phyloP scores from a whole-genome alignment of 192 early-diverging fungal genomes.

The Gryganskiella cystojenkinii region DNA sequence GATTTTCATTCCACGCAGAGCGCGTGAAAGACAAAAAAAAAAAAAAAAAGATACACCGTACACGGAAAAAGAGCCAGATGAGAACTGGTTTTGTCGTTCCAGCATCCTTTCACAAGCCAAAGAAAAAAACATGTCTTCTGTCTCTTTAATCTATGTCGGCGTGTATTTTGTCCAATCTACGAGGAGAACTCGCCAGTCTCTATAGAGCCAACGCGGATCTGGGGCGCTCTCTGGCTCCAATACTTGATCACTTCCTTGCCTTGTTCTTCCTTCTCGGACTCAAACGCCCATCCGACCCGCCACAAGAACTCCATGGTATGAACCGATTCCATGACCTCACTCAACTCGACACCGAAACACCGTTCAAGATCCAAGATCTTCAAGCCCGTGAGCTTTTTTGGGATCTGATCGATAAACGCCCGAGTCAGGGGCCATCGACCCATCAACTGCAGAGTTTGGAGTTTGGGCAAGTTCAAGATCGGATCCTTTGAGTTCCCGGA shows the following conservation, averaged over 20 bases:
- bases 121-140: background rate
- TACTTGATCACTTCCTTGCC: conserved; percentile 1
- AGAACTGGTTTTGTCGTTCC: too few species aligned
- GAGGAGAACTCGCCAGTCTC: conserved; percentile 17
- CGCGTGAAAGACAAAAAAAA: too few species aligned
- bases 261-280: background rate
- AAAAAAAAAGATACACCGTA: too few species aligned
- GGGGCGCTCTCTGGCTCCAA: conserved; percentile 11
- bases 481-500: conserved; percentile 15
- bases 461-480: conserved; percentile 22
- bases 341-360: conserved; percentile 28
- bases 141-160: too few species aligned
- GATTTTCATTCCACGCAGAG: too few species aligned
- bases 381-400: conserved; percentile 4
- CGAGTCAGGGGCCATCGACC: conserved; percentile 23
- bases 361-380: conserved; percentile 44
- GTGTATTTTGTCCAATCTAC: background rate
- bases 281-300: conserved; percentile 36
- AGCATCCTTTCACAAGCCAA: background rate
- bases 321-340: conserved; percentile 18
- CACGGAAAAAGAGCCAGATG: too few species aligned
- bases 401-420: conserved; percentile 19
- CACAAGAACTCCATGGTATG: conserved; percentile 26
- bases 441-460: conserved; percentile 31
- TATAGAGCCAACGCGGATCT: conserved; percentile 20